Percentiles rank a stretch among this genome's conserved stretches.
Evolutionary conservation across 1,284 basidiomycete genomes (phyloP).

Genomic region (Cutaneotrichosporon sp.): DNA sequence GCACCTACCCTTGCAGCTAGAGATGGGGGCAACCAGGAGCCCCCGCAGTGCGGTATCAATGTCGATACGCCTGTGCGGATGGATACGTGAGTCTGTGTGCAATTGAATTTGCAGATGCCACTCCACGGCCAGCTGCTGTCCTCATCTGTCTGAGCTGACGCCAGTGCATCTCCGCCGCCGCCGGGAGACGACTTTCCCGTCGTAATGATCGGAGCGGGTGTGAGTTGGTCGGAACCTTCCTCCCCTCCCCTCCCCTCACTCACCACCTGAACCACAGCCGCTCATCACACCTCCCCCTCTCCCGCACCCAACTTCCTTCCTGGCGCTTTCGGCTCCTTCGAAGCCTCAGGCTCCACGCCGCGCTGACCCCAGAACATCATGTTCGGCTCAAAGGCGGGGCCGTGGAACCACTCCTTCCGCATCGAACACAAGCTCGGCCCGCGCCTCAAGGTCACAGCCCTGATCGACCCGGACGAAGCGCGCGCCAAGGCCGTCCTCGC

Average conservation of each 20-base stretch:
- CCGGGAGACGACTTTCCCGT: slow-evolving; percentile 74
- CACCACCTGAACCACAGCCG: too few relatives aligned
- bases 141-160: not conserved
- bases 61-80: slow-evolving; percentile 44
- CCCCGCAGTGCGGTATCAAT: slow-evolving; percentile 47
- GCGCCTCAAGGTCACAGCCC: slow-evolving; percentile 90
- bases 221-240: slow-evolving; percentile 29
- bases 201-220: slow-evolving; percentile 83
- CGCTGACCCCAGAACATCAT: slow-evolving; percentile 66
- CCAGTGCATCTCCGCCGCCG: slow-evolving; percentile 42
- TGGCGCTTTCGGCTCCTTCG: too few relatives aligned
- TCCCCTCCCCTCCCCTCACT: too few relatives aligned
- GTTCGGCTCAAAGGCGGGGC: slow-evolving; percentile 82
- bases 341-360: not conserved
- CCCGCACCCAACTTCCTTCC: too few relatives aligned
- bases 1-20: slow-evolving; percentile 25
- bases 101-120: not conserved
- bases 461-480: slow-evolving; percentile 85
- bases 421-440: slow-evolving; percentile 94
- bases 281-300: too few relatives aligned
- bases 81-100: slow-evolving; percentile 43
- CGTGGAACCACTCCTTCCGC: slow-evolving; percentile 77
- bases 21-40: slow-evolving; percentile 44
- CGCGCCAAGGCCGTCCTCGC: slow-evolving; percentile 78
- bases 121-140: too few relatives aligned